Percentiles rank a stretch among this genome's conserved stretches.
These are phyloP conservation scores for Scopulariopsis brevicaulis DNA, from an alignment of 2,329 filamentous ascomycete genomes.

Conservation along the genomic window DNA sequence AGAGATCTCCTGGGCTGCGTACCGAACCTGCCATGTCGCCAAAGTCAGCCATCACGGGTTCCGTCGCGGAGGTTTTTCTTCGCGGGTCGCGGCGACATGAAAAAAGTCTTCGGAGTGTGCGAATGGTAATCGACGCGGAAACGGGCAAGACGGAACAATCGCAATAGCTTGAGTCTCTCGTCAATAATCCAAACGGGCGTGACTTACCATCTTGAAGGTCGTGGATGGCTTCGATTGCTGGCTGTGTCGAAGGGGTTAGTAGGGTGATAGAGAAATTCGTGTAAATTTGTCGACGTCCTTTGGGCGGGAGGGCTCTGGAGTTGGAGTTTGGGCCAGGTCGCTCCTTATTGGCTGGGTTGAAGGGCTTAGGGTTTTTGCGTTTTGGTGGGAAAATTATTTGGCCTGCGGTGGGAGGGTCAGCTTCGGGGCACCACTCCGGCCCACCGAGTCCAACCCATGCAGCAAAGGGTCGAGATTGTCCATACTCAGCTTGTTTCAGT, in stretches of 20 bases:
- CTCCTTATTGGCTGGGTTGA: slow-evolving; percentile 1
- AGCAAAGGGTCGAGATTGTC: background rate
- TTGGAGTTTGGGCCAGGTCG: background rate
- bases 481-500: too few species aligned
- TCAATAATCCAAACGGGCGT: slow-evolving; percentile 2
- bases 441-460: background rate
- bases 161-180: background rate
- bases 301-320: slow-evolving; percentile 1
- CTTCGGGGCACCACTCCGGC: background rate
- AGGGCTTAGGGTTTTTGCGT: slow-evolving; percentile 3
- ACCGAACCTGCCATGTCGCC: slow-evolving; percentile 60
- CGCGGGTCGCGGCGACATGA: background rate
- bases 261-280: slow-evolving; percentile 25
- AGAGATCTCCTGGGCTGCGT: slow-evolving; percentile 84
- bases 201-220: slow-evolving; percentile 47
- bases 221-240: slow-evolving; percentile 41
- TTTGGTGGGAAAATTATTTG: background rate
- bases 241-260: slow-evolving; percentile 19
- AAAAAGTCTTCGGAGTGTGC: background rate
- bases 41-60: slow-evolving; percentile 1
- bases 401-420: background rate
- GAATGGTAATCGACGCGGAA: background rate
- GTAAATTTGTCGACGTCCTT: slow-evolving; percentile 23
- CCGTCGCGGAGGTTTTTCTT: background rate
- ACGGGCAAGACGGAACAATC: background rate